Evolutionary conservation across 176 grass and related monocot genomes (phyloP), one percentile per base, ranked within the genome.

Genomic region (Cocos nucifera): DNA sequence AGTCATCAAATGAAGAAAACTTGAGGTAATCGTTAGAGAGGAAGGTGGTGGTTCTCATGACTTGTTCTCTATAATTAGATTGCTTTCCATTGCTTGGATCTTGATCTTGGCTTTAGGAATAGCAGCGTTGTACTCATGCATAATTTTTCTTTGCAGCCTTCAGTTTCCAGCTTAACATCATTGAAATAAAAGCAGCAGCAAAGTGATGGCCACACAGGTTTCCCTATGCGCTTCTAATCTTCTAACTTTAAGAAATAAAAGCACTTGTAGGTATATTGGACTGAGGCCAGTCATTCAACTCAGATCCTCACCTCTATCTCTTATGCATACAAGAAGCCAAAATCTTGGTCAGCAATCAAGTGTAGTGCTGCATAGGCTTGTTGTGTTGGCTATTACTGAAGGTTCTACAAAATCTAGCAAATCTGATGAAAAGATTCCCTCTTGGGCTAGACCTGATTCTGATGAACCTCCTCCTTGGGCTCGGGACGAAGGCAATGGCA

Each of bases 391-490:
- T 22, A 59, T 73, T 19, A 82, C 76, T 1, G 21, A 83, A 53
- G 83, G 75, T 25, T 86, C 83, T 9, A 50, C 73, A 28, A 87
- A 87, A 67, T 79, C 83, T n/a, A 69, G 73, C 3, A 52, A 90
- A 58, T 80, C 81, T 26, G 92, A 97, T 23, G 84, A 97, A 72
- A 70, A 77, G 25, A 77, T 80, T 15, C 92, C 87, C 4, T 84
- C 87, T 22, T 97, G 92, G 92, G 92, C 84, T 27, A 69, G 56
- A 17, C 81, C 83, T 0, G 87, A 83, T 48, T 79, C 92, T 4
- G 75, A 88, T 25, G 87, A 97, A 66, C 84, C 92, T 4, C 83
- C 87, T 15, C 92, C 92, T 4, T 97, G 87, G 87, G 84, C 59
- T 26, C 80, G 78, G 63, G 28, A 69, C 21, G 87, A 81, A 18